Evolutionary conservation across 2,329 filamentous ascomycete species (phyloP), one percentile per base, ranked within the genome.

Genomic region (Botrytis porri): DNA sequence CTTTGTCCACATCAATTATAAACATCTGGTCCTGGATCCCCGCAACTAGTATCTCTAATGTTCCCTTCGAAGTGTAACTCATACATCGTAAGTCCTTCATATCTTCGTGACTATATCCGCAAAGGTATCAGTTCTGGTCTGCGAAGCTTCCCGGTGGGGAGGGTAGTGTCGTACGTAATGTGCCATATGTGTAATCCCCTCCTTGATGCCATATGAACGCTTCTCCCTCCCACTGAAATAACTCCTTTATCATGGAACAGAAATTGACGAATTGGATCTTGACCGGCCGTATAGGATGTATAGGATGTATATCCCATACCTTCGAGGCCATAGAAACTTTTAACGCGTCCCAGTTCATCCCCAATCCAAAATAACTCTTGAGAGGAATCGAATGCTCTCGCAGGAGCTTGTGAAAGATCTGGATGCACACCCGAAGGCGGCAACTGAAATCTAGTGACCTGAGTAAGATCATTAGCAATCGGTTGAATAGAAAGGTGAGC

Each of bases 281-380:
- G 93, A 75, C 88, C 83, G 8, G 87, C 93, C 81, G 92, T 91
- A 82, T 96, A 95, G 54, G 95, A 97, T 7, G 92, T 91, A 82
- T 96, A 95, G 54, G 95, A 97, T 7, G 95, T 97, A 82, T 99
- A 98, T 80, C 89, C 88, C 80, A 95, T 92, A 65, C 98, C 87
- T 75, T 97, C 93, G 70, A 89, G 89, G 70, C 94, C 92, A 82
- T 93, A 93, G 83, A 97, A 98, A 18, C 95, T 97, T 62, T 90
- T 92, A 65, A 98, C 89, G 76, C 94, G 90, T 75, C 96, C 96
- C 65, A 75, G 93, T 84, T 96, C 93, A 82, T 96, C 97, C 64
- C 95, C 97, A 4, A 91, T 90, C 96, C 97, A 99, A 70, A 99
- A 84, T 51, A 99, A 87, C 82, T 99, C 96, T 82, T 97, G 92